phyloP scores from a whole-genome alignment of 1,139 yeast species.

The Yamadazyma diospyri region DNA sequence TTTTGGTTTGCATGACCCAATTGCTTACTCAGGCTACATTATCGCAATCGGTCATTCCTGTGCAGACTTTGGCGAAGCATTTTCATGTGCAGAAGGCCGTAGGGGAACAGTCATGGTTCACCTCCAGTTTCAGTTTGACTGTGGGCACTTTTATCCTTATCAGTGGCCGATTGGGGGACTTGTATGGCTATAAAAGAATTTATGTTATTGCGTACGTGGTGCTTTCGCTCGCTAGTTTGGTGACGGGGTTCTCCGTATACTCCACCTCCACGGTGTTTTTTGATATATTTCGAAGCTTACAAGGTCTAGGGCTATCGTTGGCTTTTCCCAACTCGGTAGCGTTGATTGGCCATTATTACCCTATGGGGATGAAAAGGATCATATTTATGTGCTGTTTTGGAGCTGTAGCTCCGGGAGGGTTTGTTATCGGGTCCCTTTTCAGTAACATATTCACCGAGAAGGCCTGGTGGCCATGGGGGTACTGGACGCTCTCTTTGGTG shows the following conservation, averaged over 20 bases:
- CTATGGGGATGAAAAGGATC: slow-evolving; percentile 38
- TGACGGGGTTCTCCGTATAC: slow-evolving; percentile 50
- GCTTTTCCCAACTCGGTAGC: slow-evolving; percentile 58
- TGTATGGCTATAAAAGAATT: slow-evolving; percentile 52
- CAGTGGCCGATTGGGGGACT: slow-evolving; percentile 64
- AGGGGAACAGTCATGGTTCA: slow-evolving; percentile 56
- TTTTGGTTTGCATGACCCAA: slow-evolving; percentile 12
- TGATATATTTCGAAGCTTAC: slow-evolving; percentile 51
- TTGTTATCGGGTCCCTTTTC: slow-evolving; percentile 48
- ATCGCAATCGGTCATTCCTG: slow-evolving; percentile 42
- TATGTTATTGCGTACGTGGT: slow-evolving; percentile 47
- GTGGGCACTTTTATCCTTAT: slow-evolving; percentile 61
- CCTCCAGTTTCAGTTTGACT: slow-evolving; percentile 56
- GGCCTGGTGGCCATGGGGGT: slow-evolving; percentile 58
- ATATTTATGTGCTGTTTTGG: slow-evolving; percentile 50
- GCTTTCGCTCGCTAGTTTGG: slow-evolving; percentile 46
- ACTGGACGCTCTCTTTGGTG: slow-evolving; percentile 44
- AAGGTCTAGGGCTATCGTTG: slow-evolving; percentile 60
- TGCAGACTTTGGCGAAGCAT: slow-evolving; percentile 30
- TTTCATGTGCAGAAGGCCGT: slow-evolving; percentile 31
- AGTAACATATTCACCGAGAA: slow-evolving; percentile 39
- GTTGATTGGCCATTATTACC: slow-evolving; percentile 49
- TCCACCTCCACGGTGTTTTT: slow-evolving; percentile 41
- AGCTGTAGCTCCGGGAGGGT: slow-evolving; percentile 60
- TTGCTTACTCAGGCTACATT: slow-evolving; percentile 45